These are phyloP conservation scores for Phycomyces blakesleeanus DNA, from an alignment of 192 early-diverging fungal genomes.

Conservation along the genomic window DNA sequence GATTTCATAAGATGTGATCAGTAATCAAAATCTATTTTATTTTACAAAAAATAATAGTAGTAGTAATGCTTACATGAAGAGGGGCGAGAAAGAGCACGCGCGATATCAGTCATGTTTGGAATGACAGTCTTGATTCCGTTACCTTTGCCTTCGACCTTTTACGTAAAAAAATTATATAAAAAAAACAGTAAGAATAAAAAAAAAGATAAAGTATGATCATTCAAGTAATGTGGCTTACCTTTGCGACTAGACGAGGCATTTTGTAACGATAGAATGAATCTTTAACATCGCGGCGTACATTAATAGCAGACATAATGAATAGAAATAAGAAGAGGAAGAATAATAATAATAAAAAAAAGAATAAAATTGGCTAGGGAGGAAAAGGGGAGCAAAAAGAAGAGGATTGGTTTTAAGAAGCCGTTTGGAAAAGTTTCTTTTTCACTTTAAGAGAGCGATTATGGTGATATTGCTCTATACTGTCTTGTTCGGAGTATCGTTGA, in stretches of 20 bases:
- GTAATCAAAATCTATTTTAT: not conserved
- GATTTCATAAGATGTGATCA: not conserved
- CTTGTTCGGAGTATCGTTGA: constrained; percentile 16
- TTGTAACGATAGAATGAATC: constrained; percentile 99
- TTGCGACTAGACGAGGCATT: constrained; percentile 87
- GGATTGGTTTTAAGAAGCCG: constrained; percentile 19
- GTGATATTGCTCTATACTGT: constrained; percentile 27
- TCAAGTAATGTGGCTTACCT: constrained; percentile 37
- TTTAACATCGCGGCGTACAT: constrained; percentile 85
- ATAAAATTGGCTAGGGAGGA: constrained; percentile 12
- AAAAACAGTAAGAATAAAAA: not conserved
- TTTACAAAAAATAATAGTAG: not conserved
- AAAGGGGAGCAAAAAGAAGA: constrained; percentile 1
- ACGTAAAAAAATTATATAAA: too few species aligned
- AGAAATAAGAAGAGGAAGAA: not conserved
- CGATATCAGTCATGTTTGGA: constrained; percentile 94
- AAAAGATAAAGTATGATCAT: not conserved
- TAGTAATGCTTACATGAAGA: constrained; percentile 61
- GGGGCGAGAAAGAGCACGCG: constrained; percentile 83
- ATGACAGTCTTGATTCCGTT: constrained; percentile 99
- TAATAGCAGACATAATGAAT: constrained; percentile 68
- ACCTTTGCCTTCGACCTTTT: constrained; percentile 91
- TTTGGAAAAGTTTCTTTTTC: constrained; percentile 26
- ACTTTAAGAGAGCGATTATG: constrained; percentile 17
- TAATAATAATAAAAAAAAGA: constrained; percentile 10